Conservation (phyloP, 768 basidiomycete genomes). For the Paxillus ammoniavirescens region DNA sequence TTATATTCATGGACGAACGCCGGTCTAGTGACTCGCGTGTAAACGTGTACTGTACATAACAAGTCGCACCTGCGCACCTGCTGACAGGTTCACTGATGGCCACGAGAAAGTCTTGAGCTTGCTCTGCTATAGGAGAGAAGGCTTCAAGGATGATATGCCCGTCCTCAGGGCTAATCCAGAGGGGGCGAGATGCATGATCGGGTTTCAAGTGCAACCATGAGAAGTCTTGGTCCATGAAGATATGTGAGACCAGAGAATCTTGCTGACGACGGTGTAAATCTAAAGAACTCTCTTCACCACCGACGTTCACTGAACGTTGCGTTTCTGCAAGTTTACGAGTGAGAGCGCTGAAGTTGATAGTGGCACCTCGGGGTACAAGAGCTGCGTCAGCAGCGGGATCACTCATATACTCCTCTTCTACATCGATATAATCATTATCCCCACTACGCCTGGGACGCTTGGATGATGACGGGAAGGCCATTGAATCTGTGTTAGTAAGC, state of each 20-base stretch:
- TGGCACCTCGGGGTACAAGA: slow-evolving; percentile 66
- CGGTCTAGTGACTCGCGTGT: slow-evolving; percentile 54
- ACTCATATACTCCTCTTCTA: slow-evolving; percentile 52
- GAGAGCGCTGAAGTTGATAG: slow-evolving; percentile 85
- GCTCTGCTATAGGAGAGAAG: slow-evolving; percentile 95
- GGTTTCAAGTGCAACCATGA: slow-evolving; percentile 83
- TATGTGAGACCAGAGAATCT: slow-evolving; percentile 74
- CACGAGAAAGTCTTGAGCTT: slow-evolving; percentile 97
- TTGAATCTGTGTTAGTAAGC: slow-evolving; percentile 15
- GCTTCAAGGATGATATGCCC: slow-evolving; percentile 95
- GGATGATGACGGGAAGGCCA: slow-evolving; percentile 25
- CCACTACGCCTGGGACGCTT: slow-evolving; percentile 45
- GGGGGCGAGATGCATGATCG: slow-evolving; percentile 88
- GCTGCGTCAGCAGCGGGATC: slow-evolving; percentile 33
- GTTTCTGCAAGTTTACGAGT: slow-evolving; percentile 76
- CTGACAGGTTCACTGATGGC: slow-evolving; percentile 99
- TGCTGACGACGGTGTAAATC: slow-evolving; percentile 71
- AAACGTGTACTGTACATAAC: slow-evolving; percentile 28
- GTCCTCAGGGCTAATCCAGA: slow-evolving; percentile 95
- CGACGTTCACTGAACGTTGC: slow-evolving; percentile 40
- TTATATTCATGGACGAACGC: slow-evolving; percentile 99
- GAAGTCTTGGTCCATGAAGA: slow-evolving; percentile 84
- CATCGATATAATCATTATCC: slow-evolving; percentile 57
- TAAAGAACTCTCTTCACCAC: slow-evolving; percentile 49
- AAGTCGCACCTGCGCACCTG: slow-evolving; percentile 59